Percentiles rank a stretch among this genome's conserved stretches.
These are phyloP conservation scores for Linum trigynum DNA, from an alignment of 345 rosid species.

Conservation along the genomic window DNA sequence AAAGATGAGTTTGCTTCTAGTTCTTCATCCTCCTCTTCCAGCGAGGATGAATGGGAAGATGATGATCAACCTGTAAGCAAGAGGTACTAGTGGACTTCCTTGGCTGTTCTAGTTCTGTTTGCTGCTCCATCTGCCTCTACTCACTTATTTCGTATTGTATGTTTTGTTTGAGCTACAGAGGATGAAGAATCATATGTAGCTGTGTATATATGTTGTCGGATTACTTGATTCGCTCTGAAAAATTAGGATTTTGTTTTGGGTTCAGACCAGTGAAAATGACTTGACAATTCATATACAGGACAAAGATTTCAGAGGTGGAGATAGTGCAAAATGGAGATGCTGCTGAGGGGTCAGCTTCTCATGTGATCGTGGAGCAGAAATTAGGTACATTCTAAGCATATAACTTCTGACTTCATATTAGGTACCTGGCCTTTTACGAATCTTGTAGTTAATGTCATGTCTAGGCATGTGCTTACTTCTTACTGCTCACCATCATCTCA, in stretches of 20 bases:
- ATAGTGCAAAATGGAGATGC: conserved; percentile 25
- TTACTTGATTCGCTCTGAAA: background rate
- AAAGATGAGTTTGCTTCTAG: background rate
- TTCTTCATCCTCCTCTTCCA: background rate
- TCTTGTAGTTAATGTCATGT: background rate
- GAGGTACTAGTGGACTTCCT: conserved; percentile 17
- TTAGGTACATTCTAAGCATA: conserved; percentile 27
- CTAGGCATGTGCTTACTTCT: conserved; percentile 1
- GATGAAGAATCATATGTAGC: background rate
- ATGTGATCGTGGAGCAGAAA: conserved; percentile 16
- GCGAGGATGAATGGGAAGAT: conserved; percentile 7
- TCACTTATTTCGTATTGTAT: background rate
- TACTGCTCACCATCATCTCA: background rate
- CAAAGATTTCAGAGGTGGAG: conserved; percentile 51
- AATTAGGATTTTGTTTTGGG: background rate
- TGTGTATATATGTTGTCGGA: background rate
- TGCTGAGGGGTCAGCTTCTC: conserved; percentile 27
- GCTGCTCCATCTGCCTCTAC: background rate
- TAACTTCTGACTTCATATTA: conserved; percentile 2
- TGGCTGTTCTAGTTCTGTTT: background rate
- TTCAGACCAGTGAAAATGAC: background rate
- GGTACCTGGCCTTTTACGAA: conserved; percentile 1
- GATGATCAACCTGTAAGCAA: conserved; percentile 20
- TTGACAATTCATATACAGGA: conserved; percentile 28
- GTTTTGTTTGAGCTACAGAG: background rate